Conservation (phyloP, 139 green algal species). For the Ulvella scutata region DNA sequence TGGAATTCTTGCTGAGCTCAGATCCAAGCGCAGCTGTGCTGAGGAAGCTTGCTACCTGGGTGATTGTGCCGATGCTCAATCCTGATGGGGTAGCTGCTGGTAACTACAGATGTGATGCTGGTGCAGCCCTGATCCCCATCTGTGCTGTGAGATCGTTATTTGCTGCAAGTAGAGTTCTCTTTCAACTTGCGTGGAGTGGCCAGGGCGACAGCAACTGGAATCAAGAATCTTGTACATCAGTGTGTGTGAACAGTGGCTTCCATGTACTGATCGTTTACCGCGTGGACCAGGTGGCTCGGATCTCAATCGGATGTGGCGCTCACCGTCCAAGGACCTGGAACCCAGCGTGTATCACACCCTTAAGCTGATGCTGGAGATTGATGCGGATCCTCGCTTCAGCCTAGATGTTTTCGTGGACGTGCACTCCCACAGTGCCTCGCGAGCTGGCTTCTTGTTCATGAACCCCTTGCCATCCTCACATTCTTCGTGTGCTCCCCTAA, state of each 20-base stretch:
- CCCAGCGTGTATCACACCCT: conserved; percentile 12
- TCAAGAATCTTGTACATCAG: no score
- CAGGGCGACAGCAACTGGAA: no score
- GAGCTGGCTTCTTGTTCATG: conserved; percentile 18
- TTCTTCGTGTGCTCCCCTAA: not conserved
- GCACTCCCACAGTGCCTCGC: conserved; percentile 15
- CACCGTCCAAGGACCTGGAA: not conserved
- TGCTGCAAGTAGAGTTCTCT: not conserved
- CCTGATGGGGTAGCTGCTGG: conserved; percentile 20
- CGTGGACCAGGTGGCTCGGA: conserved; percentile 16
- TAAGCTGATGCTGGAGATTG: conserved; percentile 13
- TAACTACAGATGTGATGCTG: conserved; percentile 13
- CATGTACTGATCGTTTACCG: no score
- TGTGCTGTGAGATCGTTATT: not conserved
- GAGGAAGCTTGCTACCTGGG: conserved; percentile 1
- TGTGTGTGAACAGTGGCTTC: no score
- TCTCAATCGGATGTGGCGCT: conserved; percentile 20
- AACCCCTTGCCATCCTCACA: conserved; percentile 10
- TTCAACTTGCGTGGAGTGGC: no score
- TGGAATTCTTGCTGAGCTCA: conserved; percentile 5
- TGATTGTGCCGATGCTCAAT: conserved; percentile 28
- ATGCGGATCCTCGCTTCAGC: not conserved
- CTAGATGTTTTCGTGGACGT: conserved; percentile 22
- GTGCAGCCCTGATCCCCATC: no score
- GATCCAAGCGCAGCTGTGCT: conserved; percentile 3